Base-by-base conservation (phyloP, 2,329 filamentous ascomycete species). In the Teratosphaeria pseudoeucalypti region DNA sequence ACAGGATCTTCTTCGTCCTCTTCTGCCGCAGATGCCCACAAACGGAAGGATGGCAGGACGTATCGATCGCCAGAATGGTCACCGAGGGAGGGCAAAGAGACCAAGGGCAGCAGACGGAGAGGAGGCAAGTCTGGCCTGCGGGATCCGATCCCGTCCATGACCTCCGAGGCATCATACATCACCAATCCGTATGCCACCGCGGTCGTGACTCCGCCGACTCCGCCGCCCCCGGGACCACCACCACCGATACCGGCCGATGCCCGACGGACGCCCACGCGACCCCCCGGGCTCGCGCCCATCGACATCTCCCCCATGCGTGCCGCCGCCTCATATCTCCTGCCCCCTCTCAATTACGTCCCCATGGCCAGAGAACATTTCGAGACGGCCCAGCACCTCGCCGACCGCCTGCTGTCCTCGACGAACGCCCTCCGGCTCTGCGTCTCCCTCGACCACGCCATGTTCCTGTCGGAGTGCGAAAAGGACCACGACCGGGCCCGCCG, bases 371-470 rank as follows among this genome's bases (percentile, higher is more conserved):
- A 85, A 57, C 90, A 89, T 71, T 99, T 99, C 72, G 82, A 82
- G 52, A 86, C 91, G 60, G 92, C 91, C 1, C 82, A 87, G 6
- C 76, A 80, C 0, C 80, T 96, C 2, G 89, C 92, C 2, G 88
- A 92, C 55, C 77, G 79, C 29, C 79, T 91, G 10, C 82, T 97
- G 1, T 90, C 90, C 72, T 90, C 92, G 2, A 95, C 90, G 0
- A 91, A 97, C 71, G 94, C 94, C 0, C 78, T 99, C 16, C 87
- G 92, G 1, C 78, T 99, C 0, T 95, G 90, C 0, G 87, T 95
- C 57, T 94, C 94, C 68, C 87, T 95, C 0, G 94, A 99, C 73
- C 95, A 95, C 72, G 85, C 89, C 14, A 92, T 92, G 0, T 99
- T 96, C 71, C 78, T 96, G 0, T 96, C 92, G 78, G 94, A 97